Conservation (phyloP, 2,329 filamentous ascomycete species). For the Fusarium annulatum region DNA sequence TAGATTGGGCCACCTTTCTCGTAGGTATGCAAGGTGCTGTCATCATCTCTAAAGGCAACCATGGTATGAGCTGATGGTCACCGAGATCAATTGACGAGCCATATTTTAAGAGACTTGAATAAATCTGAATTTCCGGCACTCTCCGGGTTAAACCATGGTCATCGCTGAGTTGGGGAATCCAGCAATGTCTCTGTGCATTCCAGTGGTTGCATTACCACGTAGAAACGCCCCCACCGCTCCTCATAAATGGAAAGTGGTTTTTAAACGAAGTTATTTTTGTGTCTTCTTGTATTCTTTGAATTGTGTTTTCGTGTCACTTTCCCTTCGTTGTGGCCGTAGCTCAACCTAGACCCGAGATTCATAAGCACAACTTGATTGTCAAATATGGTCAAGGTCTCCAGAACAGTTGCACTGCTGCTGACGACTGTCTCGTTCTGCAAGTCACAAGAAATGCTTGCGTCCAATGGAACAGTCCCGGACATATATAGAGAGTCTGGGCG, state of each 20-base stretch:
- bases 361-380: neutral
- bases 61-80: neutral
- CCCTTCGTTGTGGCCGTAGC: neutral
- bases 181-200: slow-evolving; percentile 25
- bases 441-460: slow-evolving; percentile 30
- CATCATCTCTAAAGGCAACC: neutral
- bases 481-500: slow-evolving; percentile 51
- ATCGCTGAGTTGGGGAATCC: neutral
- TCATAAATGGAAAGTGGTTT: neutral
- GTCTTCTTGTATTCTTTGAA: neutral
- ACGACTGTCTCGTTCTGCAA: slow-evolving; percentile 15
- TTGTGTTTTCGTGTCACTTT: neutral
- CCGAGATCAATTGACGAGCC: neutral
- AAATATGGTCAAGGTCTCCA: neutral
- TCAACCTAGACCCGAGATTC: too few relatives aligned
- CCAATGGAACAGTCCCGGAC: slow-evolving; percentile 19
- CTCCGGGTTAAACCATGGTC: neutral
- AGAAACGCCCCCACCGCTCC: slow-evolving; percentile 3
- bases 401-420: slow-evolving; percentile 11
- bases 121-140: neutral
- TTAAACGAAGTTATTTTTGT: neutral
- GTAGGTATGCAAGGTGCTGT: neutral
- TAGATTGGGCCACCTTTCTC: neutral
- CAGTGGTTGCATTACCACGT: neutral
- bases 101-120: neutral